phyloP scores from a whole-genome alignment of 768 basidiomycete species.

The Macrolepiota dolichaula region DNA sequence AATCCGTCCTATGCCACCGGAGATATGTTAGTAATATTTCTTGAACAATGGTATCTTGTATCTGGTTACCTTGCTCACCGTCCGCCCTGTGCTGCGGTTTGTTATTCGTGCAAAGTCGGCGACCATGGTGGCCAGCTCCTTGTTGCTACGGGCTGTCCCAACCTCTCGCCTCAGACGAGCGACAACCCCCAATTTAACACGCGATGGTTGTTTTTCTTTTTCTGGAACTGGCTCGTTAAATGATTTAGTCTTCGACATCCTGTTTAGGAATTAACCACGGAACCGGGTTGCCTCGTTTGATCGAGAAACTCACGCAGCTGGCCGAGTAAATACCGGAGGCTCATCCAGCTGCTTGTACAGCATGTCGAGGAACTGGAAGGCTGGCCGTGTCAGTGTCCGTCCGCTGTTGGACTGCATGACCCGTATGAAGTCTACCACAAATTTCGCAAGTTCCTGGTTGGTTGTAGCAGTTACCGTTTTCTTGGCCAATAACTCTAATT shows the following conservation, averaged over 20 bases:
- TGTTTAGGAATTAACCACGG: constrained; percentile 13
- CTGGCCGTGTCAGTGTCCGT: constrained; percentile 65
- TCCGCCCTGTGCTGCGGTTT: constrained; percentile 63
- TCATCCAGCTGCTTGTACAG: constrained; percentile 69
- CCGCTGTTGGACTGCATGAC: constrained; percentile 66
- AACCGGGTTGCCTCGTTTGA: constrained; percentile 1
- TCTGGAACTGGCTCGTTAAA: constrained; percentile 36
- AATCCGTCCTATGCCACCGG: constrained; percentile 52
- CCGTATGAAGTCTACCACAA: constrained; percentile 59
- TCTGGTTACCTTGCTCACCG: constrained; percentile 59
- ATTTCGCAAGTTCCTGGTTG: constrained; percentile 48
- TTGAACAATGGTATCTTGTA: not conserved
- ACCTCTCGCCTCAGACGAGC: constrained; percentile 57
- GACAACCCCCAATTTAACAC: constrained; percentile 58
- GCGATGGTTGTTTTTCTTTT: constrained; percentile 36
- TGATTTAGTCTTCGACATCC: constrained; percentile 35
- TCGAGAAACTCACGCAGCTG: constrained; percentile 41
- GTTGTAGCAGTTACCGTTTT: constrained; percentile 45
- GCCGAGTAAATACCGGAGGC: constrained; percentile 56
- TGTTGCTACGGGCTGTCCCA: constrained; percentile 44
- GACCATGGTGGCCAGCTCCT: constrained; percentile 60
- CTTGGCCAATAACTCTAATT: constrained; percentile 44
- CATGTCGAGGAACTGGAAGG: constrained; percentile 65
- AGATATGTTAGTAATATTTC: constrained; percentile 2
- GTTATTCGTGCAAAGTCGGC: constrained; percentile 69